Evolutionary conservation across 352 stramenopile genomes (phyloP).

Genomic region (Globisporangium lucens): DNA sequence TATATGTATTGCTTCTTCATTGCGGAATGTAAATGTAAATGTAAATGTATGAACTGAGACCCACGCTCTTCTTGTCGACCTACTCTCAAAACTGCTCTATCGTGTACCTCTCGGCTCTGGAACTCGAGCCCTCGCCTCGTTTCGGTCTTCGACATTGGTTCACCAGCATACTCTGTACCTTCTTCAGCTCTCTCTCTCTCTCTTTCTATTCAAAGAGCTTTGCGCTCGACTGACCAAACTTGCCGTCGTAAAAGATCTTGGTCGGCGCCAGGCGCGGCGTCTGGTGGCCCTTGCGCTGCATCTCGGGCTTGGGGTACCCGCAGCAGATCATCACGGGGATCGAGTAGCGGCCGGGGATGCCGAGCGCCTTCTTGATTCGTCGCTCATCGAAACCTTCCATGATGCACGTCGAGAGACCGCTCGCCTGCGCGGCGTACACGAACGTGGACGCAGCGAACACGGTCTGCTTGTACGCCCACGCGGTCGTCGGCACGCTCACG

Average conservation of each 20-base stretch:
- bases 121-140: neutral
- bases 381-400: conserved; percentile 85
- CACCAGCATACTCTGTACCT: neutral
- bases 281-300: conserved; percentile 3
- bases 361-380: conserved; percentile 54
- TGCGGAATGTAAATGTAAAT: neutral
- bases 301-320: conserved; percentile 45
- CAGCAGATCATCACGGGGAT: conserved; percentile 75
- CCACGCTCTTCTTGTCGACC: too few species aligned
- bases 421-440: conserved; percentile 61
- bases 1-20: too few species aligned
- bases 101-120: neutral
- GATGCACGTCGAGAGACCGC: conserved; percentile 63
- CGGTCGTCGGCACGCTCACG: conserved; percentile 55
- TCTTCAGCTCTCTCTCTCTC: neutral
- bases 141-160: neutral
- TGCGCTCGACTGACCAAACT: conserved; percentile 71
- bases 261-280: conserved; percentile 52
- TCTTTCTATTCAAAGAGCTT: conserved; percentile 35
- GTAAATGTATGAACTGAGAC: neutral
- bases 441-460: conserved; percentile 70
- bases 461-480: conserved; percentile 83
- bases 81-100: neutral
- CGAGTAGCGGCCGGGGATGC: conserved; percentile 76
- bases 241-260: conserved; percentile 83